Evolutionary conservation across 306 rosid species (phyloP), one percentile per base, ranked within the genome.

Genomic region (Lathyrus aphaca): DNA sequence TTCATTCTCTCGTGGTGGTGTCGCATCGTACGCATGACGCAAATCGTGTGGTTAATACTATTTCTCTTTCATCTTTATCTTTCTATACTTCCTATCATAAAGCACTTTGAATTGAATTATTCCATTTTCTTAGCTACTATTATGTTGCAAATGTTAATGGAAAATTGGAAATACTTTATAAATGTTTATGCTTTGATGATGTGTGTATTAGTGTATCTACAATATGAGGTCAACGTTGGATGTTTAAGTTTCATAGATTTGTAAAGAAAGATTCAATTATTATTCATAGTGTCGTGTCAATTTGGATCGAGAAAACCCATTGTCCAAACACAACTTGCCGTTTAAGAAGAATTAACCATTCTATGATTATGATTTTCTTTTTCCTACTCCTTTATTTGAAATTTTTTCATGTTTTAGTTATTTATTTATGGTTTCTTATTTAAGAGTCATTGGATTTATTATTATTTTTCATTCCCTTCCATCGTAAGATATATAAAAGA

Each of bases 231-330:
- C 58, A 12, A 14, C 67, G 44, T 50, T 50, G 29, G 29, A 23
- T 25, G 61, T 66, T 35, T 29, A 13, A 30, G 30, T 23, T 13
- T n/a, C n/a, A 58, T 5, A 58, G 3, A 3, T 40, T 63, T 63
- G 35, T 40, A 40, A 39, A 13, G 58, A 61, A 61, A 59, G 14
- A 76, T 60, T 61, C 57, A 27, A 42, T 61, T 8, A 76, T 60
- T 48, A 40, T n/a, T n/a, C n/a, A 42, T 67, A 8, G 14, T 27
- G 13, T 4, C 11, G 60, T 66, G 21, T 53, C 48, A 32, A 67
- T 39, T 18, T 64, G 13, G 66, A 54, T 64, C 23, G 10, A 62
- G 43, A 53, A 45, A 50, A 50, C 6, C 44, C 49, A 37, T 68
- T 35, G 10, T 27, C 57, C 29, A 29, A 30, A 72, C 5, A 8